These are phyloP conservation scores for Neurospora sp. DNA, from an alignment of 495 filamentous ascomycete genomes.

Conservation along the genomic window DNA sequence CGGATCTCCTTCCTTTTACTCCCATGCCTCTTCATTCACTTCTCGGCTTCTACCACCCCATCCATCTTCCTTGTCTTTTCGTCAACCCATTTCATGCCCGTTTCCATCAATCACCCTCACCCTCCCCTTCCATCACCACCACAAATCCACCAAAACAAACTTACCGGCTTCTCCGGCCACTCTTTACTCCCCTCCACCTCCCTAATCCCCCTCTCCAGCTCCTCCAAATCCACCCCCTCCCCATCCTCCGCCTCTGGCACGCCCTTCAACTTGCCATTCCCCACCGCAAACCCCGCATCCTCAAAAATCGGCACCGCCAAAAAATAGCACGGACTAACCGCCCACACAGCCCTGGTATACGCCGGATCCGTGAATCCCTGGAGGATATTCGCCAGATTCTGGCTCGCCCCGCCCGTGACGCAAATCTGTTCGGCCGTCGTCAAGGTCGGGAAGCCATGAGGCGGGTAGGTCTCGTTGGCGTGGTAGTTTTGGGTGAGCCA, in stretches of 20 bases:
- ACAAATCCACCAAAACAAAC: neutral
- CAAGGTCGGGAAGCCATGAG: neutral
- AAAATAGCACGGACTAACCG: conserved; percentile 71
- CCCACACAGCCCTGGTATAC: conserved; percentile 68
- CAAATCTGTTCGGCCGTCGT: conserved; percentile 52
- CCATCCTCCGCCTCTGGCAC: conserved; percentile 56
- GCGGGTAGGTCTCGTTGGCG: neutral
- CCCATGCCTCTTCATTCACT: too few species aligned
- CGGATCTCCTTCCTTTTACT: too few species aligned
- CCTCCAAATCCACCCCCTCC: conserved; percentile 57
- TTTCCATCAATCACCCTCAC: neutral
- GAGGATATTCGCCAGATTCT: conserved; percentile 63
- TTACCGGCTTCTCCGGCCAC: conserved; percentile 6
- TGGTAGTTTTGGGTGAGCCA: conserved; percentile 43
- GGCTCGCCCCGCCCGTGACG: conserved; percentile 71
- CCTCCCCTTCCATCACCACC: neutral
- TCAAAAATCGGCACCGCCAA: conserved; percentile 70
- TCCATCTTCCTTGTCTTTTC: too few species aligned
- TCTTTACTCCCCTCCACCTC: conserved; percentile 24
- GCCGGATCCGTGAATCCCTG: conserved; percentile 66
- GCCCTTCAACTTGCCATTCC: conserved; percentile 42
- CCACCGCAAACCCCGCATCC: conserved; percentile 52
- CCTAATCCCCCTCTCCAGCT: conserved; percentile 37
- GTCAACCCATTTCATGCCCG: too few species aligned
- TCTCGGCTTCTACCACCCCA: too few species aligned